Base-by-base conservation (phyloP, 306 rosid genomes). In the Styphnolobium japonicum region DNA sequence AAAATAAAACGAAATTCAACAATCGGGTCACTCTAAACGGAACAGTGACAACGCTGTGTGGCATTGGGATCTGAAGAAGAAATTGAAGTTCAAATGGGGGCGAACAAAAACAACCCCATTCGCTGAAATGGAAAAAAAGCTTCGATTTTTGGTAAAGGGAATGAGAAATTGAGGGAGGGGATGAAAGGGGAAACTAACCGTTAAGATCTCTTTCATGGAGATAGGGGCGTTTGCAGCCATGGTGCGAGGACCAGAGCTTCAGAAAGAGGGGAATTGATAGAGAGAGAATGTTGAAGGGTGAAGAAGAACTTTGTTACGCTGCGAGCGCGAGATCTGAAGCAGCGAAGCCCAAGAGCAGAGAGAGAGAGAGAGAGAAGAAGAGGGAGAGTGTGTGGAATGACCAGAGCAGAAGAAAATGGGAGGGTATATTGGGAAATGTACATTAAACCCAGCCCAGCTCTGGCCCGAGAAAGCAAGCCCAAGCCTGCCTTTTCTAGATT, bases 201-300 rank as follows among this genome's bases (percentile, higher is more conserved):
- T 92, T 60, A 92, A 83, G 74, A 82, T 65, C 83, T 92, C 97
- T 58, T 78, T 83, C 94, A 90, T 87, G 81, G 88, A 22, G 61
- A 92, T 87, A 46, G 97, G 97, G 60, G 97, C 93, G 55, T 84
- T 92, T 6, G 91, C 80, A 5, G 94, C 90, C 88, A 88, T 92
- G 84, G 82, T 67, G 74, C 3, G 66, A 6, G 72, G 76, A 71
- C 27, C 48, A 65, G 74, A 52, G 86, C 73, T 66, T 84, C 76
- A 3, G 73, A 71, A 12, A 43, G 56, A 78, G 14, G 69, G 57
- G 65, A 55, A 65, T 57, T 43, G 81, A 52, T 16, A 8, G 42
- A 46, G 73, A 19, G 56, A 72, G 53, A 82, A 72, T 67, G 66
- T 37, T 64, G 79, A 11, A 77, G 40, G 22, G 36, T 16, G 61